Base-by-base conservation (phyloP, 2,329 filamentous ascomycete genomes). In the Tolypocladium endophyticum region DNA sequence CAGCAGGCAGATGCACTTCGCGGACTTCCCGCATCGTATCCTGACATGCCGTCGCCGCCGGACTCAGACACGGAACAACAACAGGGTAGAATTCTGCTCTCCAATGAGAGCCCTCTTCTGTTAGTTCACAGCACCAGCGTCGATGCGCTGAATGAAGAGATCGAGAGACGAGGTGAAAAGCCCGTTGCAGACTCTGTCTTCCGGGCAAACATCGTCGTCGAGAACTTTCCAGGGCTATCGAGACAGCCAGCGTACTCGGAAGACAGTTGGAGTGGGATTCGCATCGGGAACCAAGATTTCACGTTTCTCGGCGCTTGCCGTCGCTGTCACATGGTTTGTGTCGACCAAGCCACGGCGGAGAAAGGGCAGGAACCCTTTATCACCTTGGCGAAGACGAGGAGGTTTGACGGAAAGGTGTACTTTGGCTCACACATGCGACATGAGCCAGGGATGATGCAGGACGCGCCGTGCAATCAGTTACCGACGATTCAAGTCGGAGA, bases 291-390 rank as follows among this genome's bases (percentile, higher is more conserved):
- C 2, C 80, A 87, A 61, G 72, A 74, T 12, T 89, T 90, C 66
- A 79, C 88, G 62, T 84, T 95, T 67, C 75, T 97, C 5, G 93
- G 92, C 0, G 84, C 89, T 3, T 99, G 94, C 68, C 84, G 91
- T 61, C 80, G 94, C 61, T 99, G 94, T 67, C 92, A 96, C 71
- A 97, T 99, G 92, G 88, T 99, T 12, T 97, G 93, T 70, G 85
- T 97, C 54, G 87, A 99, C 68, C 94, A 97, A 71, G 78, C 85
- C 55, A 96, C 88, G 16, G 92, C 86, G 0, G 80, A 85, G 63
- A 89, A 86, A 71, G 85, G 86, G 63, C 85, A 91, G 63, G 94
- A 97, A 72, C 94, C 94, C 0, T 96, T 94, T 69, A 83, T 89
- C 4, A 97, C 92, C 0, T 76, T 99, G 61, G 87, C 89, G 1